phyloP scores from a whole-genome alignment of 148 eudicot genomes.

The Amaranthus hypochondriacus region DNA sequence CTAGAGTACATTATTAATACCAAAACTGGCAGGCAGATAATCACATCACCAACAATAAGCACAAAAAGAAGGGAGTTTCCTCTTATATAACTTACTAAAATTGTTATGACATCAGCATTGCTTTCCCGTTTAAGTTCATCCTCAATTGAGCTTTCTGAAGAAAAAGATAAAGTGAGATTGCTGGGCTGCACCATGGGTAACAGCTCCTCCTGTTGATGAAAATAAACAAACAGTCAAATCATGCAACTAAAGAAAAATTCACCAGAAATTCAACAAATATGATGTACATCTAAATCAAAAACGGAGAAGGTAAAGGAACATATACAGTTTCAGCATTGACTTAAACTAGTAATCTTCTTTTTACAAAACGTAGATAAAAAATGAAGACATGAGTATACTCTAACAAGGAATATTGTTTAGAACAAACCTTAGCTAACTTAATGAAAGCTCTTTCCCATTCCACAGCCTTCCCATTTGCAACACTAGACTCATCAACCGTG shows the following conservation, averaged over 20 bases:
- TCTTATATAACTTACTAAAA: slow-evolving; percentile 37
- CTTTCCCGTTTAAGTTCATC: slow-evolving; percentile 64
- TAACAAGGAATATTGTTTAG: not conserved
- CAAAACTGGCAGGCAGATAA: not conserved
- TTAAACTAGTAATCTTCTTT: not conserved
- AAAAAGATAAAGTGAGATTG: slow-evolving; percentile 54
- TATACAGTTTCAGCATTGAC: no score
- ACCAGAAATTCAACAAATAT: not conserved
- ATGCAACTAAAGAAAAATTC: not conserved
- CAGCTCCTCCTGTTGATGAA: slow-evolving; percentile 44
- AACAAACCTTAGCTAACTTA: slow-evolving; percentile 58
- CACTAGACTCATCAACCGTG: slow-evolving; percentile 43
- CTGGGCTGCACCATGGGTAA: slow-evolving; percentile 46
- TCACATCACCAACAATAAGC: not conserved
- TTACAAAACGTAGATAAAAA: not conserved
- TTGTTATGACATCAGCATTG: slow-evolving; percentile 56
- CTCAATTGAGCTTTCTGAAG: slow-evolving; percentile 68
- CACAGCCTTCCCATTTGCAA: slow-evolving; percentile 49
- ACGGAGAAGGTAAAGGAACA: not conserved
- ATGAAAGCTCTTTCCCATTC: slow-evolving; percentile 78
- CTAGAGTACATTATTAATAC: not conserved
- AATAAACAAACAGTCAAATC: slow-evolving; percentile 5
- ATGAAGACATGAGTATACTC: not conserved
- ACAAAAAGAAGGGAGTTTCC: not conserved
- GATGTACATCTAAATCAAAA: not conserved